Percentiles rank a stretch among this genome's conserved stretches.
phyloP scores from a whole-genome alignment of 176 grass and related monocot species.

The Paspalum notatum region DNA sequence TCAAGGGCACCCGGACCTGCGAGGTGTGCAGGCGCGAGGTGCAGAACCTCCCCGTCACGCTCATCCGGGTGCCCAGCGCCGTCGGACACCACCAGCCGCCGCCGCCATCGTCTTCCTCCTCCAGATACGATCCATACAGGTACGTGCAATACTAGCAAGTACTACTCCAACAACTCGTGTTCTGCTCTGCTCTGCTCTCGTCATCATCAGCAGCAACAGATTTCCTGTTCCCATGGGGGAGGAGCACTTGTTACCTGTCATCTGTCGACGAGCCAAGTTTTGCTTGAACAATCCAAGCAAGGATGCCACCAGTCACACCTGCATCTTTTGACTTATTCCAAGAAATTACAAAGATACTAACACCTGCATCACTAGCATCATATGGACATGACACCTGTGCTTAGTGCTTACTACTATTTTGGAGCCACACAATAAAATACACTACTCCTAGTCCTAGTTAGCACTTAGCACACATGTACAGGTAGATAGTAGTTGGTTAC shows the following conservation, averaged over 20 bases:
- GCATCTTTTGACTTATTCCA: background rate
- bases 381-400: slow-evolving; percentile 16
- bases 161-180: too few species aligned
- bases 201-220: too few species aligned
- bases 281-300: background rate
- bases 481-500: background rate
- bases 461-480: background rate
- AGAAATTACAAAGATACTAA: too few species aligned
- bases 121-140: slow-evolving; percentile 50
- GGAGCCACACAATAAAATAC: background rate
- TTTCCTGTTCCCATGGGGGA: too few species aligned
- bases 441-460: background rate
- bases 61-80: slow-evolving; percentile 61
- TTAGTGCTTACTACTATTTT: background rate
- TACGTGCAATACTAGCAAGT: background rate
- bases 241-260: too few species aligned
- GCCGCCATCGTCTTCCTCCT: too few species aligned
- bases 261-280: background rate
- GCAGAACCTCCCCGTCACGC: slow-evolving; percentile 84
- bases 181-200: too few species aligned
- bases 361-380: slow-evolving; percentile 5
- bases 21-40: slow-evolving; percentile 91
- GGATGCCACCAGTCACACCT: background rate
- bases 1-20: slow-evolving; percentile 77
- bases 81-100: too few species aligned